Conservation (phyloP, 768 basidiomycete genomes). For the Pleurotus pulmonarius region DNA sequence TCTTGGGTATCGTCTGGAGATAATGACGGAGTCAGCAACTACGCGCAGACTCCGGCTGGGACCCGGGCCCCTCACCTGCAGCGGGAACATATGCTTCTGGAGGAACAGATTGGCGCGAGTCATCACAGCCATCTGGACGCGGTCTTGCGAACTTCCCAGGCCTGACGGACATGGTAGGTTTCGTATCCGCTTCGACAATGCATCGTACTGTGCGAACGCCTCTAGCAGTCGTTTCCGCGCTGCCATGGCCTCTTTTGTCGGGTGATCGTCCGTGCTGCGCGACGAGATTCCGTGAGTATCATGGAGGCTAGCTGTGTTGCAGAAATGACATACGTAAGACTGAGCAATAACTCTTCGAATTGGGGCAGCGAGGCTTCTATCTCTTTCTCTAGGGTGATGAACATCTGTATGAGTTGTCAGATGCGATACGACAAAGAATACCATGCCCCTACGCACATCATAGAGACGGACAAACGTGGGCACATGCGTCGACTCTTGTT, state of each 20-base stretch:
- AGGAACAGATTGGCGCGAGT: conserved; percentile 77
- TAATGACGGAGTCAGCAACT: neutral
- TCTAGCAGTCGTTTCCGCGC: conserved; percentile 82
- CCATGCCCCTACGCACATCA: conserved; percentile 39
- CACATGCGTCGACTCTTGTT: conserved; percentile 53
- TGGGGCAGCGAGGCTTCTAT: conserved; percentile 86
- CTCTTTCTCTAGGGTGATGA: conserved; percentile 77
- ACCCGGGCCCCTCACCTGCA: conserved; percentile 49
- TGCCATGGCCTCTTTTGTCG: conserved; percentile 62
- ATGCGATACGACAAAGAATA: neutral
- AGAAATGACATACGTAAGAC: conserved; percentile 48
- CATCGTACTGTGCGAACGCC: conserved; percentile 86
- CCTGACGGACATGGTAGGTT: conserved; percentile 60
- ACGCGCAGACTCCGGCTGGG: no score
- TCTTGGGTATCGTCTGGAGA: conserved; percentile 46
- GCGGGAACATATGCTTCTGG: conserved; percentile 85
- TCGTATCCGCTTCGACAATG: conserved; percentile 80
- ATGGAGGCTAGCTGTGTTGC: neutral
- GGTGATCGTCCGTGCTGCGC: conserved; percentile 40
- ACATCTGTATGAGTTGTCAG: conserved; percentile 38
- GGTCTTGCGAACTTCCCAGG: conserved; percentile 71
- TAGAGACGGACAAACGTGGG: conserved; percentile 71
- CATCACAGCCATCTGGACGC: conserved; percentile 79
- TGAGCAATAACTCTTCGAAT: conserved; percentile 82
- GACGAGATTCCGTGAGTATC: neutral